phyloP scores from a whole-genome alignment of 805 yeast genomes.

The Myxozyma sirexii region DNA sequence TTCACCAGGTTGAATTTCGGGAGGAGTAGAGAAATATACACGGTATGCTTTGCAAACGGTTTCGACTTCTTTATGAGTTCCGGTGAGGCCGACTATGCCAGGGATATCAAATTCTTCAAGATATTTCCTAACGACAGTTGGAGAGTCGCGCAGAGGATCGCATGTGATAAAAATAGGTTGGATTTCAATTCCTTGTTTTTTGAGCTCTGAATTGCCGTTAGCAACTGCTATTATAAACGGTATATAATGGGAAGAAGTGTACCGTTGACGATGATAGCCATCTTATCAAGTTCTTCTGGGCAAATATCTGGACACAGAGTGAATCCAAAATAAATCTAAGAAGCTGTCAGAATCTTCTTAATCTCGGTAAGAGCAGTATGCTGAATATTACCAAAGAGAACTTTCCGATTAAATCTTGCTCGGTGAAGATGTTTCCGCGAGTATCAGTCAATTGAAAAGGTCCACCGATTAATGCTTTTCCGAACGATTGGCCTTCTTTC shows the following conservation, averaged over 20 bases:
- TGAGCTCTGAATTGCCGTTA: conserved; percentile 47
- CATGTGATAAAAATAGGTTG: conserved; percentile 94
- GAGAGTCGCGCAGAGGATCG: conserved; percentile 94
- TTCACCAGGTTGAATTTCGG: conserved; percentile 90
- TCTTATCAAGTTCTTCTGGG: conserved; percentile 94
- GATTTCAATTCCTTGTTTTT: conserved; percentile 58
- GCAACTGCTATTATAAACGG: too few species aligned
- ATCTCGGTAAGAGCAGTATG: background rate
- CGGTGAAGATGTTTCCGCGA: conserved; percentile 73
- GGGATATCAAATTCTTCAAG: conserved; percentile 82
- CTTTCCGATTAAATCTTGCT: conserved; percentile 71
- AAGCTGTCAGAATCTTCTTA: background rate
- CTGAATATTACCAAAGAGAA: conserved; percentile 74
- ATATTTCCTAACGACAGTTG: conserved; percentile 80
- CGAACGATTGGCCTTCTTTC: conserved; percentile 42
- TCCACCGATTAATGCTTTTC: conserved; percentile 93
- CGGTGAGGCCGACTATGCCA: conserved; percentile 86
- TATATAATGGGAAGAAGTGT: too few species aligned
- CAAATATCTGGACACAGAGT: conserved; percentile 98
- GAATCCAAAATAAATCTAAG: conserved; percentile 82
- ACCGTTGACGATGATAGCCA: conserved; percentile 71
- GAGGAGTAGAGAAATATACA: conserved; percentile 97
- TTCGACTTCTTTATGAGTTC: conserved; percentile 83
- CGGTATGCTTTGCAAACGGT: conserved; percentile 84
- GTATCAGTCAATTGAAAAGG: conserved; percentile 74